A percentile compares a stretch with the other conserved stretches of the same genome.
Evolutionary conservation across 176 grass and related monocot species (phyloP).

Genomic region (Microstegium vimineum): DNA sequence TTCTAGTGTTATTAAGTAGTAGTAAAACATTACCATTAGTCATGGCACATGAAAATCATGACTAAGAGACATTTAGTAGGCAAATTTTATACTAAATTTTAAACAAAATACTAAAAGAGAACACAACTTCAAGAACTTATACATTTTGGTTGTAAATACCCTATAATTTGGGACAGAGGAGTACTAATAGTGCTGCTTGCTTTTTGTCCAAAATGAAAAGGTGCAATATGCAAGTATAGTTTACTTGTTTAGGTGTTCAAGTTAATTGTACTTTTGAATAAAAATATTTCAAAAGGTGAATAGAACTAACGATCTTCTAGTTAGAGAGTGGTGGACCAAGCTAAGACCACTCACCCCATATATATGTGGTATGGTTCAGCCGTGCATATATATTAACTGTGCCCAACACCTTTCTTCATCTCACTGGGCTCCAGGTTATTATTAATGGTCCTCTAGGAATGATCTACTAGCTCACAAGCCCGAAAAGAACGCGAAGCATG

Average conservation of each 20-base stretch:
- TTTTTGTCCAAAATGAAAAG: not conserved
- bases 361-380: not conserved
- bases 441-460: not conserved
- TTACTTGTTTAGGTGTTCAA: not conserved
- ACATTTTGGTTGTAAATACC: too few relatives aligned
- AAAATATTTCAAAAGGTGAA: not conserved
- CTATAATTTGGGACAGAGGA: too few relatives aligned
- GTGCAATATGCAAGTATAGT: not conserved
- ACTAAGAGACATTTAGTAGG: too few relatives aligned
- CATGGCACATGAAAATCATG: too few relatives aligned
- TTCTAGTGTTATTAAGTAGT: too few relatives aligned
- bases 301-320: not conserved
- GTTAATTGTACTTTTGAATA: not conserved
- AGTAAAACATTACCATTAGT: too few relatives aligned
- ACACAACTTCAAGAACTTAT: too few relatives aligned
- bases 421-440: not conserved
- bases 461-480: too few relatives aligned
- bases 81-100: too few relatives aligned
- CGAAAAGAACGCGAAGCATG: not conserved
- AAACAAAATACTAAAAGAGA: too few relatives aligned
- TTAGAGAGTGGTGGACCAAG: not conserved
- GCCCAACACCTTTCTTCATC: not conserved
- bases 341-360: too few relatives aligned
- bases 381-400: not conserved
- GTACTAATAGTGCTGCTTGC: not conserved